Evolutionary conservation across 495 filamentous ascomycete genomes (phyloP).

Genomic region (Daldinia concentrica): DNA sequence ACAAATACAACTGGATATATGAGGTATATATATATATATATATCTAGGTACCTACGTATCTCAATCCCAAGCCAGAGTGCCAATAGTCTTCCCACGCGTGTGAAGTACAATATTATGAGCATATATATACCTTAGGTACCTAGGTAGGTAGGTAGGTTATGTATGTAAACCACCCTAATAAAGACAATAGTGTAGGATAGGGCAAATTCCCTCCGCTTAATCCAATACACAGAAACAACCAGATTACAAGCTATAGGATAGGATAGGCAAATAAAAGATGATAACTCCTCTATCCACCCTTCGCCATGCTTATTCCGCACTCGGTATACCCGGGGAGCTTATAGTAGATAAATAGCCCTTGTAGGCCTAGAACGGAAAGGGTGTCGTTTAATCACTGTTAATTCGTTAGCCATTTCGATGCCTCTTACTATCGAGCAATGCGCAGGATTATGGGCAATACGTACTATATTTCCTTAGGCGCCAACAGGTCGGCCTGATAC

Average conservation of each 20-base stretch:
- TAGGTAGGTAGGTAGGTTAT: too few species aligned
- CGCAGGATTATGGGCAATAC: slow-evolving; percentile 46
- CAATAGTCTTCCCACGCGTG: not conserved
- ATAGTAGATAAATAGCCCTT: not conserved
- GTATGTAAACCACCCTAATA: slow-evolving; percentile 2
- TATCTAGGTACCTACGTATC: too few species aligned
- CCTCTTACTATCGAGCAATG: not conserved
- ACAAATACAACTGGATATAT: not conserved
- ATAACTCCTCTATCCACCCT: slow-evolving; percentile 1
- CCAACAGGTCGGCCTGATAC: slow-evolving; percentile 93
- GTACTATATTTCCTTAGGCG: slow-evolving; percentile 97
- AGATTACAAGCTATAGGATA: slow-evolving; percentile 15
- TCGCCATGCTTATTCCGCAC: not conserved
- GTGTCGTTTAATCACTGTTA: slow-evolving; percentile 27
- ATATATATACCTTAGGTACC: not conserved
- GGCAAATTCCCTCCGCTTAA: slow-evolving; percentile 20
- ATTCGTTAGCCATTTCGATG: slow-evolving; percentile 15
- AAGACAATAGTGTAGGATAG: not conserved
- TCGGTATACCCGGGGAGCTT: not conserved
- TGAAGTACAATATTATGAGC: not conserved
- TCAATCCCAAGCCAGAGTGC: not conserved
- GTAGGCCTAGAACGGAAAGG: not conserved
- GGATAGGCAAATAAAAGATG: slow-evolving; percentile 21
- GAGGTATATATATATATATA: not conserved
- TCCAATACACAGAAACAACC: slow-evolving; percentile 19